Conservation (phyloP, 2,329 filamentous ascomycete species). For the Trichoderma atrobrunneum region DNA sequence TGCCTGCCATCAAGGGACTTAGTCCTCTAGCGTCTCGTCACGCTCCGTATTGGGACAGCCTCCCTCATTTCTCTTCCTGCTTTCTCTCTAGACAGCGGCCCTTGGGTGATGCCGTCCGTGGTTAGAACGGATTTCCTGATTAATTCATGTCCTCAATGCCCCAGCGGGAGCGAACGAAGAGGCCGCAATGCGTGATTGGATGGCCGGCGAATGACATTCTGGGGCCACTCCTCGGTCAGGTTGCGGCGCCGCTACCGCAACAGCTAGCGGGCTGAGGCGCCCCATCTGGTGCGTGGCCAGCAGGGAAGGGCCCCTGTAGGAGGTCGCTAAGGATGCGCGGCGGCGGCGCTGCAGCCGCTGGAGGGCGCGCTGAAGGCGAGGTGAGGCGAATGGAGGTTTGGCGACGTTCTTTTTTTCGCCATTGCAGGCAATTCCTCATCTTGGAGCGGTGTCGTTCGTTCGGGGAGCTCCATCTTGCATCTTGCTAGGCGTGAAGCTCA, state of each 20-base stretch:
- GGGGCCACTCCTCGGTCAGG: neutral
- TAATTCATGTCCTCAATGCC: neutral
- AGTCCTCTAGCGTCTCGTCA: neutral
- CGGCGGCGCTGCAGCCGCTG: neutral
- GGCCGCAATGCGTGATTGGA: neutral
- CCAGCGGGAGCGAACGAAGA: neutral
- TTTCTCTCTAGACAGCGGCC: neutral
- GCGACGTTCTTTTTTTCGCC: neutral
- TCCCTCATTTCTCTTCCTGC: neutral
- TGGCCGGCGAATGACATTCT: neutral
- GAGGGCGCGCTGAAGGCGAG: neutral
- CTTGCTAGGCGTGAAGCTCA: neutral
- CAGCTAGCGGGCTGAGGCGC: neutral
- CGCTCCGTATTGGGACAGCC: neutral
- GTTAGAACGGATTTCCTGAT: neutral
- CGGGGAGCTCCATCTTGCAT: neutral
- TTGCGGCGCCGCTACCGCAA: neutral
- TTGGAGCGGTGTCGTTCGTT: neutral
- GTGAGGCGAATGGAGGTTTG: neutral
- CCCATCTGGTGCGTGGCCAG: constrained; percentile 2
- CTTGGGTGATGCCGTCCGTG: neutral
- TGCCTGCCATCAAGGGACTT: neutral
- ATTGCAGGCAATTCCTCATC: neutral
- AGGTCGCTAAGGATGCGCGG: neutral
- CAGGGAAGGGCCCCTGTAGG: constrained; percentile 1